These are phyloP conservation scores for Fusarium lateritium DNA, from an alignment of 2,329 filamentous ascomycete genomes.

Conservation along the genomic window DNA sequence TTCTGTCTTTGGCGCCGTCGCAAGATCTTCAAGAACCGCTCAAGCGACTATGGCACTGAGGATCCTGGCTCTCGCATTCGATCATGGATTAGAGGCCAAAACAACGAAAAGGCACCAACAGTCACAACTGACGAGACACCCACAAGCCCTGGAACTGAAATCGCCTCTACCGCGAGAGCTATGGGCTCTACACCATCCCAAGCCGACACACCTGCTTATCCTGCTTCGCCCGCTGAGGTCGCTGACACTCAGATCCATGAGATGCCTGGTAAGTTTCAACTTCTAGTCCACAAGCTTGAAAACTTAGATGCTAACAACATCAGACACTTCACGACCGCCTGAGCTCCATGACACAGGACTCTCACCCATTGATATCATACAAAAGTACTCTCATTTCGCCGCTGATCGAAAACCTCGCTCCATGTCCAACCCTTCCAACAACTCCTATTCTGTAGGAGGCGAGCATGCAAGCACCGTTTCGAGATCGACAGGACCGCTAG, in stretches of 20 bases:
- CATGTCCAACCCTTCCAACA: slow-evolving; percentile 44
- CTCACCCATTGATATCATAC: slow-evolving; percentile 58
- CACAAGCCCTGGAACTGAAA: slow-evolving; percentile 58
- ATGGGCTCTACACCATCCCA: slow-evolving; percentile 29
- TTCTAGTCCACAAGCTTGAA: neutral
- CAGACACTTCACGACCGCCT: slow-evolving; percentile 60
- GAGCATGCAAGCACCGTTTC: slow-evolving; percentile 51
- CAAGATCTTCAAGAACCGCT: slow-evolving; percentile 57
- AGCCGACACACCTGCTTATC: slow-evolving; percentile 29
- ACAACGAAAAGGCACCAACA: slow-evolving; percentile 60
- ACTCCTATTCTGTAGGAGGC: slow-evolving; percentile 42
- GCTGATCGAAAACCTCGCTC: slow-evolving; percentile 29
- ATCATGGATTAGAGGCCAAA: slow-evolving; percentile 67
- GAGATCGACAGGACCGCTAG: slow-evolving; percentile 44
- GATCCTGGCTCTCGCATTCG: slow-evolving; percentile 64
- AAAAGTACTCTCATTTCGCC: slow-evolving; percentile 51
- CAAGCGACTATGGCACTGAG: slow-evolving; percentile 59
- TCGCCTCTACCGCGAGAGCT: slow-evolving; percentile 46
- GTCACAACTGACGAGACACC: slow-evolving; percentile 61
- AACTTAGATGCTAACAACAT: slow-evolving; percentile 7
- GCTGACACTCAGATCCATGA: slow-evolving; percentile 62
- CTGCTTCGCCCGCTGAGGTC: slow-evolving; percentile 56
- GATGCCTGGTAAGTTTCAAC: slow-evolving; percentile 59
- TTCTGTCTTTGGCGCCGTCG: slow-evolving; percentile 68
- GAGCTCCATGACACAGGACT: slow-evolving; percentile 64